These are phyloP conservation scores for Erythrophleum ivorense DNA, from an alignment of 331 rosid genomes.

Conservation along the genomic window DNA sequence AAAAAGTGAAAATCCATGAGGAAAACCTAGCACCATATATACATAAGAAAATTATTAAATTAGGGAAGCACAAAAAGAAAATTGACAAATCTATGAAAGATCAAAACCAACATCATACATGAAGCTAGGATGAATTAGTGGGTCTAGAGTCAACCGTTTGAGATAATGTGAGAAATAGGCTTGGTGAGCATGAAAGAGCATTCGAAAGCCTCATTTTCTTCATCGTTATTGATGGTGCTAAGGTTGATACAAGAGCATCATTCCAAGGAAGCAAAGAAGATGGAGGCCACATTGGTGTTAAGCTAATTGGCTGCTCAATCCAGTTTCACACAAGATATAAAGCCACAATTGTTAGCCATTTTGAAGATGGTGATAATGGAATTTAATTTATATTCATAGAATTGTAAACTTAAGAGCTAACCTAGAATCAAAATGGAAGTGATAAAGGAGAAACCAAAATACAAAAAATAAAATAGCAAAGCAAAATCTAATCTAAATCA, in stretches of 20 bases:
- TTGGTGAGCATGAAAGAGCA: constrained; percentile 46
- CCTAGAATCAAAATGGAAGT: too few relatives aligned
- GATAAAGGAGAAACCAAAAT: too few relatives aligned
- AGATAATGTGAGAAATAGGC: constrained; percentile 12
- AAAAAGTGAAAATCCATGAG: neutral
- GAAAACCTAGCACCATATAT: neutral
- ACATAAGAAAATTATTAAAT: neutral
- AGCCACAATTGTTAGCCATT: constrained; percentile 47
- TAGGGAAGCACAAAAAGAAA: neutral
- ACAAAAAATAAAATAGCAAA: too few relatives aligned
- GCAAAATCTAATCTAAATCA: too few relatives aligned
- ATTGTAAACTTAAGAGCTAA: too few relatives aligned
- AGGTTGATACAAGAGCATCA: constrained; percentile 80
- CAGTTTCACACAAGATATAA: constrained; percentile 61
- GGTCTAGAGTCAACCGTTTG: constrained; percentile 12
- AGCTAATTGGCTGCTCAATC: constrained; percentile 68
- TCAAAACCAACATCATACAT: neutral
- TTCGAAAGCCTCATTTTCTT: constrained; percentile 41
- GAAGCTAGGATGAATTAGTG: neutral
- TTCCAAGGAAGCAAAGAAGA: constrained; percentile 73
- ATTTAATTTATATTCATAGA: too few relatives aligned
- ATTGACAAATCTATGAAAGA: neutral
- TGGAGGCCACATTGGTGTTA: constrained; percentile 61
- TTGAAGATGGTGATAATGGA: too few relatives aligned
- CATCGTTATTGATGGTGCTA: constrained; percentile 59